Conservation (phyloP, 2,329 filamentous ascomycete species). For the Diaporthe sp. region DNA sequence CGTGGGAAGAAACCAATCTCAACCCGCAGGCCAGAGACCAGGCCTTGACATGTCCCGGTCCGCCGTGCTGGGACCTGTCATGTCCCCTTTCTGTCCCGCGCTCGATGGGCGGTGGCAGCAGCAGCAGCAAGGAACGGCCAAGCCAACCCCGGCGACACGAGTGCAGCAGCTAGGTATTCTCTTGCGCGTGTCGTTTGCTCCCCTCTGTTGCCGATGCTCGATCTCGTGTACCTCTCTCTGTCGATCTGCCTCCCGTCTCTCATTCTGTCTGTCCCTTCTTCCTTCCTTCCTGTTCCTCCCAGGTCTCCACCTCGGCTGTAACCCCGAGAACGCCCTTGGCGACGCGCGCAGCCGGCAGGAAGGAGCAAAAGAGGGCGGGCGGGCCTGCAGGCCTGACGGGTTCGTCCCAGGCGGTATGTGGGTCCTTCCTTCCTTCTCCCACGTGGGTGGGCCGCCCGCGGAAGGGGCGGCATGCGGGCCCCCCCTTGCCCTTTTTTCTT, state of each 20-base stretch:
- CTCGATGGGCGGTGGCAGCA: no score
- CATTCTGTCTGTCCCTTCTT: neutral
- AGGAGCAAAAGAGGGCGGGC: neutral
- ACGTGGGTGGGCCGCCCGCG: conserved; percentile 26
- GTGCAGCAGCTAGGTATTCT: neutral
- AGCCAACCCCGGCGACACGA: no score
- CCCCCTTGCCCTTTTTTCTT: neutral
- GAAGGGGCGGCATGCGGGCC: conserved; percentile 4
- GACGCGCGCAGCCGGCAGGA: conserved; percentile 13
- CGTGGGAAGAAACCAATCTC: neutral
- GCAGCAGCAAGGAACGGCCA: no score
- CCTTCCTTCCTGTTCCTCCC: neutral
- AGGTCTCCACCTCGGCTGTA: neutral
- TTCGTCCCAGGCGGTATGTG: neutral
- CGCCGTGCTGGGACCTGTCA: neutral
- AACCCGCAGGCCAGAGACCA: neutral
- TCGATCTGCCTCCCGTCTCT: neutral
- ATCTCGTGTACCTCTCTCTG: neutral
- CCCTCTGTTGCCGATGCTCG: neutral
- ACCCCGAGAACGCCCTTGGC: conserved; percentile 3
- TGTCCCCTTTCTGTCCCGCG: no score
- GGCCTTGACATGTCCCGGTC: neutral
- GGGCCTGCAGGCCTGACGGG: neutral
- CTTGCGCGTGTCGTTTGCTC: neutral
- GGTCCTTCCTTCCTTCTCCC: neutral